Evolutionary conservation across 2,329 filamentous ascomycete genomes (phyloP), one percentile per base, ranked within the genome.

Genomic region (Cyanodermella asteris): DNA sequence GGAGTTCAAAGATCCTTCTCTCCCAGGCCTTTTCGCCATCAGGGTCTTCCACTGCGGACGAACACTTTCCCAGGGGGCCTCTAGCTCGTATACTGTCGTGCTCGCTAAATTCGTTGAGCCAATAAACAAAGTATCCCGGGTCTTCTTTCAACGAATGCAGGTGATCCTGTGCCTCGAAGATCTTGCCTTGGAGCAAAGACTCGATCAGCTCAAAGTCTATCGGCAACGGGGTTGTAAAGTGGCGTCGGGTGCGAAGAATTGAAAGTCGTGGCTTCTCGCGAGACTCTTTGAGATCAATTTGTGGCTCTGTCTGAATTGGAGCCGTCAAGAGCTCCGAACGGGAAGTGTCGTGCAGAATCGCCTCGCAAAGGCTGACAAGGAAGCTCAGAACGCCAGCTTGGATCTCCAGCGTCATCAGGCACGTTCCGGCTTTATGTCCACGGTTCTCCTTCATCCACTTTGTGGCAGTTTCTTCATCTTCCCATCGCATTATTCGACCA

Each of bases 91-190:
- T 61, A 52, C 6, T 41, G 38, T 1, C 51, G 43, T 68, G 63
- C 8, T 64, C 57, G 13, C 43, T 47, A 15, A 37, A 35, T 2
- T 61, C 55, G 6, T 37, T 31, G 2, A 64, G 21, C 1, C 41
- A 27, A 2, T 59, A 45, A 4, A 47, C 40, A 32, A 69, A 70
- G 40, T 67, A 69, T 1, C 42, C 42, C 0, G 64, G 64, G 36
- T 72, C 66, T 34, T 72, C 64, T 6, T 64, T 51, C 3, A 72
- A 42, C 0, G 50, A 36, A 53, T 53, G 62, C 0, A 67, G 21
- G 33, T 68, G 59, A 38, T 70, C 63, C 27, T 63, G 53, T 1
- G 53, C 51, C 4, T 48, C 47, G 0, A 45, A 36, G 1, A 35
- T 35, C 30, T 46, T 52, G 1, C 57, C 56, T 3, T 36, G 38